Evolutionary conservation across 768 basidiomycete species (phyloP).

Genomic region (Phaeotremella fagi): DNA sequence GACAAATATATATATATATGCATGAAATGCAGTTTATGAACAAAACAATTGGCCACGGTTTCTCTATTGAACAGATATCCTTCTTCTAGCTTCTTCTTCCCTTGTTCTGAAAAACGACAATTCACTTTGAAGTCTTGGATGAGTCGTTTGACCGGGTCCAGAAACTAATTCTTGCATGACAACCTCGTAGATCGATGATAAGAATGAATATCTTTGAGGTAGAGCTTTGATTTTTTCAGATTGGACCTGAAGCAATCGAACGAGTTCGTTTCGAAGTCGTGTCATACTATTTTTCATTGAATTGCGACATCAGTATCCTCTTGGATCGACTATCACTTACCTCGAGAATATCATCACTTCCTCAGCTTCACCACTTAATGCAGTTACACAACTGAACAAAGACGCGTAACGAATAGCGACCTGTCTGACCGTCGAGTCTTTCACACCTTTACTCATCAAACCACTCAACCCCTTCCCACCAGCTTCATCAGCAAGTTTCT

Average conservation of each 20-base stretch:
- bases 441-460: conserved; percentile 58
- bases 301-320: not conserved
- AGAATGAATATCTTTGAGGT: conserved; percentile 61
- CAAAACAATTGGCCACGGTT: no score
- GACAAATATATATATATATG: no score
- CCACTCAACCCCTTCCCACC: conserved; percentile 31
- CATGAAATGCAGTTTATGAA: no score
- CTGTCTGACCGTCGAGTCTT: conserved; percentile 64
- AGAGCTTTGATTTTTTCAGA: conserved; percentile 63
- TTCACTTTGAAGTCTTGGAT: conserved; percentile 80
- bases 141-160: conserved; percentile 61
- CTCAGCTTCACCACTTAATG: conserved; percentile 73
- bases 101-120: conserved; percentile 79
- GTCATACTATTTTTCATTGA: conserved; percentile 60
- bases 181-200: conserved; percentile 68
- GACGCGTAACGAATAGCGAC: conserved; percentile 72
- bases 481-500: conserved; percentile 72
- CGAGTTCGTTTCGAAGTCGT: conserved; percentile 77
- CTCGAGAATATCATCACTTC: conserved; percentile 96
- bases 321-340: conserved; percentile 52
- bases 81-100: conserved; percentile 67
- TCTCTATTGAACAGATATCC: conserved; percentile 41
- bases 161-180: conserved; percentile 62
- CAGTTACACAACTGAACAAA: conserved; percentile 77
- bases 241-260: conserved; percentile 69